Base-by-base conservation (phyloP, 768 basidiomycete species). In the Termitomyces bulborhizus region DNA sequence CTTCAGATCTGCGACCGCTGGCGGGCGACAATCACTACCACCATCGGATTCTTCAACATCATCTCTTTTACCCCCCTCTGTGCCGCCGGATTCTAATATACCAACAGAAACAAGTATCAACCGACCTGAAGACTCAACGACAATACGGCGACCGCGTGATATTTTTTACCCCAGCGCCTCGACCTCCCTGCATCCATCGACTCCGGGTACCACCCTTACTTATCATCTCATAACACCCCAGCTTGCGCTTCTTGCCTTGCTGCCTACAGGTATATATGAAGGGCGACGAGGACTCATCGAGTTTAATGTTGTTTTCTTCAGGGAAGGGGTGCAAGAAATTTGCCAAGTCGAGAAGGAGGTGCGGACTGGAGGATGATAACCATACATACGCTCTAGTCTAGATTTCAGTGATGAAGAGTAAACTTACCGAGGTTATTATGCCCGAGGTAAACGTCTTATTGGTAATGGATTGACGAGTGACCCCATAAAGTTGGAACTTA, bases 231-330 rank as follows among this genome's bases (percentile, higher is more conserved):
- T 93, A 61, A 90, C 88, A 54, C 79, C 81, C 55, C 82, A 81
- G 54, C 77, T 90, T 24, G 85, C 84, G 13, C 72, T 89, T 48
- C 71, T 93, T 51, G 87, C 88, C 3, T 71, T 93, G 50, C 65
- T 93, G 16, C 88, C 88, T 27, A 86, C 88, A 2, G 72, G 77
- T 32, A 83, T 89, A 46, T 91, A 81, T 60, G 86, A 91, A 51
- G 77, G 80, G 57, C 77, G 86, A 53, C 76, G 88, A 16, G 89
- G 88, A 21, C 72, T 93, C 45, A 74, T 94, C 31, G 92, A 94
- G 65, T 93, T 87, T 70, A 94, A 94, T 63, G 86, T 93, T 3
- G 85, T 90, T 37, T 91, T 85, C 69, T 88, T 94, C 66, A 71
- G 92, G 62, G 86, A 85, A 66, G 92, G 92, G 0, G 80, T 91